phyloP scores from a whole-genome alignment of 176 grass and related monocot species.

The Secale cereale region DNA sequence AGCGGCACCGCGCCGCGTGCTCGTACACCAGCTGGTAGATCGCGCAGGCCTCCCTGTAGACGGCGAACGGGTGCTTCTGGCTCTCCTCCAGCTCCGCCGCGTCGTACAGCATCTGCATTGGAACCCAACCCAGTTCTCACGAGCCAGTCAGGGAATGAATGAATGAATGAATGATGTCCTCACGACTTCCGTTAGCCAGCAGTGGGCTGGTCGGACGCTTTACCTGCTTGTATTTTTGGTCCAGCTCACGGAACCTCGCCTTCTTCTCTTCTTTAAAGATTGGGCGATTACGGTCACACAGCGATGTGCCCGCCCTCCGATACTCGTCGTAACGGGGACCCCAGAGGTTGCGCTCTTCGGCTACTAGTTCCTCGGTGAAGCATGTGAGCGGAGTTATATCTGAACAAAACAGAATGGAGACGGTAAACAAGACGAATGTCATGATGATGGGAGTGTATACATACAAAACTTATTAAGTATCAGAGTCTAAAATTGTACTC shows the following conservation, averaged over 20 bases:
- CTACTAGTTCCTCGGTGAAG: background rate
- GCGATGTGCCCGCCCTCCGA: background rate
- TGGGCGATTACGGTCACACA: background rate
- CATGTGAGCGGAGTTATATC: background rate
- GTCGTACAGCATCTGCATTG: background rate
- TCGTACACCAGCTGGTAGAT: constrained; percentile 2
- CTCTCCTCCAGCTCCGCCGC: background rate
- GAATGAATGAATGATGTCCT: background rate
- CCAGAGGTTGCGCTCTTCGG: background rate
- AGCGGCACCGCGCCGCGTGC: background rate
- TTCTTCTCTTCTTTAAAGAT: constrained; percentile 2
- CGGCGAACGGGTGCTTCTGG: background rate
- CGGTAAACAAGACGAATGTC: background rate
- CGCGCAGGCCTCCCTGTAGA: background rate
- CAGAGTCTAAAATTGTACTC: background rate
- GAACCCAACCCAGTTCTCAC: background rate
- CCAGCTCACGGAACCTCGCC: background rate
- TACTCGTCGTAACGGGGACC: background rate
- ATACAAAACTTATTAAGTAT: background rate
- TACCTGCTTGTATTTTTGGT: background rate
- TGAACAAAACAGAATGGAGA: background rate
- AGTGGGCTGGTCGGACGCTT: background rate
- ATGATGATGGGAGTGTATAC: background rate
- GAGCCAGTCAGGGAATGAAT: background rate
- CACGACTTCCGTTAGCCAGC: background rate